Evolutionary conservation across 2,329 filamentous ascomycete genomes (phyloP), one percentile per base, ranked within the genome.

Genomic region (Fusarium globosum): DNA sequence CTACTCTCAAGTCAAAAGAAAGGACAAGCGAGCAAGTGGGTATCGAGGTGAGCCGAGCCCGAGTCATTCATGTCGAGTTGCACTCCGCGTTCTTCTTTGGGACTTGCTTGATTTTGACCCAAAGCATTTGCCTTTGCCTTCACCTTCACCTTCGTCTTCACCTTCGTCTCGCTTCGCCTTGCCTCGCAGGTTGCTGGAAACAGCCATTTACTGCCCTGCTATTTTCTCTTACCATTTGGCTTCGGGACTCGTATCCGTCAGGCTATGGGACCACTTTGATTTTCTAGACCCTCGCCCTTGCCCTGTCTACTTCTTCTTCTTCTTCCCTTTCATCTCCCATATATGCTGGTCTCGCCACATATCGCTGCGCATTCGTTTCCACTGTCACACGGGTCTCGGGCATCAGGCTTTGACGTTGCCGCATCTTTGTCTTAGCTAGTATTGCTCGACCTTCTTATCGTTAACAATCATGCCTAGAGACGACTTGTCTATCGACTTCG

Each of bases 401-500:
- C 23, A 49, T 30, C 33, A 51, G 66, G 64, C 68, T 69, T 71
- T 65, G 72, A 73, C 72, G 60, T 71, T 62, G 69, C 71, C 69
- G 67, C 68, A 53, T 72, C 72, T 72, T 63, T 73, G 65, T 71
- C 67, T 64, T 60, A 74, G 64, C 60, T 75, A 65, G 69, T 74
- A 71, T 76, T 70, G 73, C 72, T 69, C 65, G 71, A 67, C 68
- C 68, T 61, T 75, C 74, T 73, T 74, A 77, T 80, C 79, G 83
- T 90, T 90, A 88, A 90, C 88, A 87, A 84, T 84, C 83, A 92
- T 92, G 90, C 90, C 90, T 85, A 92, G 90, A 90, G 90, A 92
- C 90, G 90, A 92, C 81, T 85, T 92, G 77, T 88, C 89, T 80
- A 92, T 92, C 86, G 90, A 92, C 83, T 91, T 91, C 82, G 89